These are phyloP conservation scores for Amaranthus hypochondriacus DNA, from an alignment of 148 eudicot species.

Conservation along the genomic window DNA sequence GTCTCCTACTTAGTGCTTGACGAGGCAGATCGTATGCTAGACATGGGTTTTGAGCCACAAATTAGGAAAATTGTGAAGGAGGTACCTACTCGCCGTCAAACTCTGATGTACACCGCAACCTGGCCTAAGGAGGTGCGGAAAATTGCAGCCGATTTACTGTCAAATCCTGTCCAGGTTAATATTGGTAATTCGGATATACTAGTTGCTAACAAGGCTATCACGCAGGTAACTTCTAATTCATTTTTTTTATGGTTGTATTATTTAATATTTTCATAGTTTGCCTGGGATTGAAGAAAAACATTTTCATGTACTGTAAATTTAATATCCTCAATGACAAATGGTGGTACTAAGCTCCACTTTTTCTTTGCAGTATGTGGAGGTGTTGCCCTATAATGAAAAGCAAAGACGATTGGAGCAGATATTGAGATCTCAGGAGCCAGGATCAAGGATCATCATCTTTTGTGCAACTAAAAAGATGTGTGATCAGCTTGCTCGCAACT, in stretches of 20 bases:
- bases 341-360: conserved; percentile 7
- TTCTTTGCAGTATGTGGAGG: conserved; percentile 60
- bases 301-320: not conserved
- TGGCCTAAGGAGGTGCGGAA: conserved; percentile 98
- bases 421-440: conserved; percentile 85
- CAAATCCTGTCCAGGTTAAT: conserved; percentile 85
- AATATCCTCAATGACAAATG: not conserved
- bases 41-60: conserved; percentile 99
- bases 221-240: conserved; percentile 13
- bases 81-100: conserved; percentile 79
- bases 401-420: conserved; percentile 77
- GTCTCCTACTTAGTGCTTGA: conserved; percentile 90
- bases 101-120: conserved; percentile 96
- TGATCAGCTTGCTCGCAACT: conserved; percentile 72
- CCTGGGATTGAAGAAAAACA: not conserved
- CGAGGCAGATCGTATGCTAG: conserved; percentile 99
- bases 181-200: conserved; percentile 93
- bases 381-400: conserved; percentile 62
- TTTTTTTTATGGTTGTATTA: not conserved
- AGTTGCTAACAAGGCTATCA: conserved; percentile 91
- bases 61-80: conserved; percentile 91
- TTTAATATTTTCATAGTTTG: not conserved
- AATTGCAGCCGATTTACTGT: conserved; percentile 82
- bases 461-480: conserved; percentile 98
- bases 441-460: conserved; percentile 85